Percentiles rank a stretch among this genome's conserved stretches.
Evolutionary conservation across 1,284 basidiomycete species (phyloP).

Genomic region (Lignosus rhinocerotis): DNA sequence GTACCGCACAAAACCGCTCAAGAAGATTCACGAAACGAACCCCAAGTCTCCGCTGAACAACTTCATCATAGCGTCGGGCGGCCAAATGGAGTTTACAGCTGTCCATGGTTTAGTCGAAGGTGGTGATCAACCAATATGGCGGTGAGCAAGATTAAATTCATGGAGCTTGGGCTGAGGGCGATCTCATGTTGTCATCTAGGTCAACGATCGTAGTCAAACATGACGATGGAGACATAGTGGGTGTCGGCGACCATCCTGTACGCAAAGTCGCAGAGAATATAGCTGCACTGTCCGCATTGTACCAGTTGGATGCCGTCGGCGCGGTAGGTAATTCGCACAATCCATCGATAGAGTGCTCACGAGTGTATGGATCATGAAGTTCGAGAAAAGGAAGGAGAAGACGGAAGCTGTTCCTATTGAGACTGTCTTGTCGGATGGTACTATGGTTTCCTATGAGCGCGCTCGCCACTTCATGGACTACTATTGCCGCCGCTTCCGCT

Average conservation of each 20-base stretch:
- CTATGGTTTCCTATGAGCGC: constrained; percentile 68
- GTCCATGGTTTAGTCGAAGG: constrained; percentile 17
- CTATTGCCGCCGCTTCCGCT: constrained; percentile 84
- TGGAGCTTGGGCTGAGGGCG: neutral
- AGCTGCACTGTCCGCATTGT: constrained; percentile 71
- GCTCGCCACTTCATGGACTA: constrained; percentile 94
- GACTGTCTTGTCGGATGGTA: constrained; percentile 64
- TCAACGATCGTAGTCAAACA: constrained; percentile 13
- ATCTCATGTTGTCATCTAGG: neutral
- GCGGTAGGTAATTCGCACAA: constrained; percentile 43
- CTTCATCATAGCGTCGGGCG: constrained; percentile 21
- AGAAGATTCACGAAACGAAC: constrained; percentile 37
- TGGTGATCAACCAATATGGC: constrained; percentile 19
- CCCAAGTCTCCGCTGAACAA: constrained; percentile 50
- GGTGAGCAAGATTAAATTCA: constrained; percentile 6
- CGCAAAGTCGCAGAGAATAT: constrained; percentile 77
- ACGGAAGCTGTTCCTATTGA: constrained; percentile 12
- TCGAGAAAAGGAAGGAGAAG: constrained; percentile 19
- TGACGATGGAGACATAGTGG: constrained; percentile 45
- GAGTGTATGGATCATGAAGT: neutral
- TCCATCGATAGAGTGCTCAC: neutral
- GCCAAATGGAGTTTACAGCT: constrained; percentile 11
- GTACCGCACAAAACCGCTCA: constrained; percentile 32
- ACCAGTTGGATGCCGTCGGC: constrained; percentile 65
- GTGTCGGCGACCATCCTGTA: constrained; percentile 62